Base-by-base conservation (phyloP, 148 eudicot genomes). In the Silene uniflora region DNA sequence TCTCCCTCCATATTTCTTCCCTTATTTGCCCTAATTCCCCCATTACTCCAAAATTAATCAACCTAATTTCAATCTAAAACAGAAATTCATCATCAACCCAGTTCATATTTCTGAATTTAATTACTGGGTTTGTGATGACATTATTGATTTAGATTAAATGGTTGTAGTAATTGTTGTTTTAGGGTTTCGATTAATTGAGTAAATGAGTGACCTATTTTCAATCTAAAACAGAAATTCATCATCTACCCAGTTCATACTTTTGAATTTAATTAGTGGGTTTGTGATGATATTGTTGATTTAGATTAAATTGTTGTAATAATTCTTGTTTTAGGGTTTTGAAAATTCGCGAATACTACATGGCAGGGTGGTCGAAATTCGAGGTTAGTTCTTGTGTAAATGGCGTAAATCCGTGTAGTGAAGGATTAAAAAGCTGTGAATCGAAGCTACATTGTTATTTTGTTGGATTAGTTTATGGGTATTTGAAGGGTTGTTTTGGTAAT, bases 301-400 rank as follows among this genome's bases (percentile, higher is more conserved):
- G n/a, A 16, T 46, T 35, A 68, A 64, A 56, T 62, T 60, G 73
- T 52, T 52, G 47, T 70, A 52, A 6, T 49, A 49, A 49, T 80
- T 80, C 29, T 23, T 49, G 75, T 19, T 68, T 73, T 86, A 83
- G 86, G 89, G 86, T 88, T 85, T 83, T 84, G 16, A 59, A 59
- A n/a, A 18, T 59, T 18, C 44, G 44, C 44, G 44, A 39, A 39
- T 39, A 39, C 44, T 39, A 39, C 44, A 39, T 39, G 44, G 44
- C 44, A 39, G 44, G 44, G 44, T 39, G 44, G 44, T 39, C 44
- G 44, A 39, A 39, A 39, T 39, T 39, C 44, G 44, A 39, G 44
- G 44, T 39, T 39, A 72, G 80, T 76, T 88, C 77, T 22, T 66
- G 80, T 71, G 77, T 81, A 75, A 67, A 88, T 91, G 89, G 83